Base-by-base conservation (phyloP, 495 filamentous ascomycete species). In the Hyaloscypha variabilis region DNA sequence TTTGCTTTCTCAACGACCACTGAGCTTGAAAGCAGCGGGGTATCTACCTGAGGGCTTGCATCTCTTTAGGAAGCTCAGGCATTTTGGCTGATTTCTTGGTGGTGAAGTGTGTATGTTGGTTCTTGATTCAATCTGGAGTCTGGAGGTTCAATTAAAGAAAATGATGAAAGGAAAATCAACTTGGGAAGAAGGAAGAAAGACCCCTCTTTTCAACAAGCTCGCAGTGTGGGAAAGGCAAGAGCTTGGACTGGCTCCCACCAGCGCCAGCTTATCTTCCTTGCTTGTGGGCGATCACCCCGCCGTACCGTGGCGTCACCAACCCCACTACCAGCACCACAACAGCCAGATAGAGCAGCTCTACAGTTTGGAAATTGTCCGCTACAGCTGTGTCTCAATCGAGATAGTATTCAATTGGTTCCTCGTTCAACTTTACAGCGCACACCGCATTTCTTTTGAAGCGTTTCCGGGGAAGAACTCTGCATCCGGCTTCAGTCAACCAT, bases 11-110 rank as follows among this genome's bases (percentile, higher is more conserved):
- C 13, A 34, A 1, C 13, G 19, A 14, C 8, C 13, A 13, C 21
- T 50, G 25, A 52, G 59, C 25, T 52, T 30, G 17, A 8, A 8
- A 25, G 51, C 50, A 39, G 62, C 42, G 63, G 63, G 59, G 64
- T 51, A 56, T 29, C 77, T 73, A 83, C 84, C 78, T 78, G 67
- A 88, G 80, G 71, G 85, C 85, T 71, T 84, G 85, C 85, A 88
- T 88, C 36, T 83, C 78, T 72, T 80, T 76, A 25, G 85, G 85
- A 36, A 88, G 71, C 69, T 57, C 39, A 34, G 31, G 31, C 67
- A 71, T 68, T 26, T 59, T 68, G 54, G 58, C 50, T 58, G 62
- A 59, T 36, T 60, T 53, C 31, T 56, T 56, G 25, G 49, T 58
- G 34, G 1, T 64, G 6, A n/a, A 49, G 50, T 14, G 39, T 17